Conservation (phyloP, 2,329 filamentous ascomycete genomes). For the Hypoxylon sp. region DNA sequence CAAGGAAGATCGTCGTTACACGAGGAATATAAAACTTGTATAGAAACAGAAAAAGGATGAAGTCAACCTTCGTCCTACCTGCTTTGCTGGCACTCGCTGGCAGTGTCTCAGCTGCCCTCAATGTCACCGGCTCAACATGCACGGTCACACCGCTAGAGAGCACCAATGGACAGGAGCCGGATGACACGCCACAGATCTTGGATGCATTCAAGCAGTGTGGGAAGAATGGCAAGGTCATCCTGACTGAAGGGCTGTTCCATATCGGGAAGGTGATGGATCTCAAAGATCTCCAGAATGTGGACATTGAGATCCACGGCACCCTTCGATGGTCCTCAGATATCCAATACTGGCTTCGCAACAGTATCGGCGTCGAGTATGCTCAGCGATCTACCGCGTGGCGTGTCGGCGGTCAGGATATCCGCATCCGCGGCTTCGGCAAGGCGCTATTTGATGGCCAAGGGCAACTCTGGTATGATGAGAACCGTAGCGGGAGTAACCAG, state of each 20-base stretch:
- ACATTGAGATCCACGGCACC: constrained; percentile 64
- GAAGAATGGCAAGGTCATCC: constrained; percentile 65
- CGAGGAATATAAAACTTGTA: neutral
- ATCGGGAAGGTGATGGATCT: constrained; percentile 66
- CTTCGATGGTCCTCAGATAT: constrained; percentile 60
- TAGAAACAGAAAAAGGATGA: constrained; percentile 29
- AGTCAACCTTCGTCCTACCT: constrained; percentile 30
- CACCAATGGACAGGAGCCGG: constrained; percentile 49
- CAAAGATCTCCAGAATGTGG: constrained; percentile 61
- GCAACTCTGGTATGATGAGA: constrained; percentile 63
- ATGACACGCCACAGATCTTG: constrained; percentile 68
- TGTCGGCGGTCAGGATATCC: constrained; percentile 65
- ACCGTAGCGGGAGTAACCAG: constrained; percentile 59
- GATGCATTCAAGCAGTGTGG: constrained; percentile 65
- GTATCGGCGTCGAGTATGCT: constrained; percentile 64
- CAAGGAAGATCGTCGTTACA: constrained; percentile 1
- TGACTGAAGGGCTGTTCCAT: constrained; percentile 65
- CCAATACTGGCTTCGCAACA: constrained; percentile 65
- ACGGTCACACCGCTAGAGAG: constrained; percentile 51
- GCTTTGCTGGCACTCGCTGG: constrained; percentile 33
- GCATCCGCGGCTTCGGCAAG: constrained; percentile 64
- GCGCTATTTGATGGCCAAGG: constrained; percentile 64
- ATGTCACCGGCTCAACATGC: constrained; percentile 51
- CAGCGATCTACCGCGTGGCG: constrained; percentile 66
- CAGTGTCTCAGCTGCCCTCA: constrained; percentile 45